Evolutionary conservation across 805 yeast species (phyloP).

Genomic region (Candida ipomoeae): DNA sequence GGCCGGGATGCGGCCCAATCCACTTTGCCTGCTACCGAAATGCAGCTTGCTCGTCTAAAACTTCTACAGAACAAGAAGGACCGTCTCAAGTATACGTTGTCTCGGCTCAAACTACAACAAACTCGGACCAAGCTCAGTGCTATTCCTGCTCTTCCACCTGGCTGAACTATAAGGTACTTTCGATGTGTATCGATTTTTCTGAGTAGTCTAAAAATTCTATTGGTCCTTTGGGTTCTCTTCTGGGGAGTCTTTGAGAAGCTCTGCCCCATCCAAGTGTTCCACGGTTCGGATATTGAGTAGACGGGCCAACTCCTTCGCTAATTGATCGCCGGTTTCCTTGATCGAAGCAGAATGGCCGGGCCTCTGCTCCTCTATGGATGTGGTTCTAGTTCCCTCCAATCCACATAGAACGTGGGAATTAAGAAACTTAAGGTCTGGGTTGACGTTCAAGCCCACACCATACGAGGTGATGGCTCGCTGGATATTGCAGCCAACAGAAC

Average conservation of each 20-base stretch:
- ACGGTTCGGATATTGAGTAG: constrained; percentile 29
- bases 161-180: background rate
- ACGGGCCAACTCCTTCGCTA: constrained; percentile 36
- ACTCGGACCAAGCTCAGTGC: constrained; percentile 13
- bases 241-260: constrained; percentile 9
- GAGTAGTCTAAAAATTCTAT: background rate
- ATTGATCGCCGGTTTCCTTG: constrained; percentile 29
- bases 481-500: constrained; percentile 86
- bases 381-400: constrained; percentile 48
- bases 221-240: too few species aligned
- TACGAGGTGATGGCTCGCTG: constrained; percentile 82
- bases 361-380: constrained; percentile 24
- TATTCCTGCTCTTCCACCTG: constrained; percentile 12
- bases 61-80: constrained; percentile 41
- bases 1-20: constrained; percentile 7
- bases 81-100: constrained; percentile 38
- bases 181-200: too few species aligned
- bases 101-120: constrained; percentile 20
- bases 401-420: constrained; percentile 85
- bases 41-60: constrained; percentile 35
- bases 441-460: constrained; percentile 80
- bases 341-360: constrained; percentile 16
- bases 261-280: constrained; percentile 35
- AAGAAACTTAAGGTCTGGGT: constrained; percentile 67
- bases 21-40: constrained; percentile 26